These are phyloP conservation scores for Plasmodium knowlesi DNA, from an alignment of 169 alveolate species.

Conservation along the genomic window DNA sequence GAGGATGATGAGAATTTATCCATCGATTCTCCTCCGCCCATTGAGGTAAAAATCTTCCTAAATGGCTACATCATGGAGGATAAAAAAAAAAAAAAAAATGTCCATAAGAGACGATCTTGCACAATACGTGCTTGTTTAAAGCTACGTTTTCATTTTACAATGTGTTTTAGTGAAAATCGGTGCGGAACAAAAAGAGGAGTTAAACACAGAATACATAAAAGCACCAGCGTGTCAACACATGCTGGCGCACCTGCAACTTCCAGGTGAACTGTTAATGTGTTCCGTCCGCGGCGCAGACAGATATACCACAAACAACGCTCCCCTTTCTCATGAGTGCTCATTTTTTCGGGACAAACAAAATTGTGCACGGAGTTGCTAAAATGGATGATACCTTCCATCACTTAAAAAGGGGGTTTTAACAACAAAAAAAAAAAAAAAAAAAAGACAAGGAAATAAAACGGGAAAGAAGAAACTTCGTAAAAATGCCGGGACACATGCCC, in stretches of 20 bases:
- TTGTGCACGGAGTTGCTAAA: not conserved
- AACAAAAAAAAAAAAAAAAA: not conserved
- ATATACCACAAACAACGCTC: not conserved
- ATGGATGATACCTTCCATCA: not conserved
- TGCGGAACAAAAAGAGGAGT: not conserved
- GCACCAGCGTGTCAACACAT: not conserved
- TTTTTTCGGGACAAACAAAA: not conserved
- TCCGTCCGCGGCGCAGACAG: not conserved
- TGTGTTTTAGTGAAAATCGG: not conserved
- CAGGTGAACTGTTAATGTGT: not conserved
- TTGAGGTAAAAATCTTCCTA: not conserved
- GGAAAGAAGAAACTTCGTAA: not conserved
- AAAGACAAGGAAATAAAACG: not conserved
- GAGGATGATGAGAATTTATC: not conserved
- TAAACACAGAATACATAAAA: not conserved
- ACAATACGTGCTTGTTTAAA: not conserved
- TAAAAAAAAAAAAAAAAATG: not conserved
- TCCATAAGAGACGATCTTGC: not conserved
- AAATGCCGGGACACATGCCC: not conserved
- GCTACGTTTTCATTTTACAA: not conserved
- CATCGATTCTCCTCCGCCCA: not conserved
- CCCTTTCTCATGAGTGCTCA: not conserved
- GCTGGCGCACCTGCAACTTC: not conserved
- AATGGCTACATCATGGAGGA: not conserved
- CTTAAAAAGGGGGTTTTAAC: not conserved